A percentile compares a stretch with the other conserved stretches of the same genome.
Conservation (phyloP, 805 yeast genomes). For the Sugiyamaella qingdaonensis region DNA sequence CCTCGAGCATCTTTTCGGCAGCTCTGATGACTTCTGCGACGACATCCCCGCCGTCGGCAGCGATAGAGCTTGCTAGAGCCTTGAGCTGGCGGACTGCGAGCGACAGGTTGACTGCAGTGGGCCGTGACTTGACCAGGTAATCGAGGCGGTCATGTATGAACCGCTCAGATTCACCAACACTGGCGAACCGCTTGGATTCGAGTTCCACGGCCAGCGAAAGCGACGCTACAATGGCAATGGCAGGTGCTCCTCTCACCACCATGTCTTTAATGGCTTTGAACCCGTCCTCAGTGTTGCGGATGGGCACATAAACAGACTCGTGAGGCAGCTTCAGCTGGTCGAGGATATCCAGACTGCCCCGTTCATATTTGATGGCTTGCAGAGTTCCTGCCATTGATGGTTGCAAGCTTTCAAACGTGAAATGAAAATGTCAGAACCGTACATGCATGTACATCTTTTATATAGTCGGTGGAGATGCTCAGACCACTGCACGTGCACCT, state of each 20-base stretch:
- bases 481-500: too few relatives aligned
- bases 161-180: slow-evolving; percentile 17
- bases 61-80: slow-evolving; percentile 26
- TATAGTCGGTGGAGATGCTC: background rate
- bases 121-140: slow-evolving; percentile 71
- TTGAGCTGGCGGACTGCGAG: slow-evolving; percentile 63
- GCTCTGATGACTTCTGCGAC: slow-evolving; percentile 34
- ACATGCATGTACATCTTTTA: background rate
- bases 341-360: slow-evolving; percentile 52
- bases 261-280: slow-evolving; percentile 76
- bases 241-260: slow-evolving; percentile 99
- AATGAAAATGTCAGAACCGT: background rate
- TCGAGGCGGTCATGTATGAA: slow-evolving; percentile 51
- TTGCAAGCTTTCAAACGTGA: background rate
- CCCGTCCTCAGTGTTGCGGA: slow-evolving; percentile 68
- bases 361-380: slow-evolving; percentile 67
- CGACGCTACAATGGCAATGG: slow-evolving; percentile 93
- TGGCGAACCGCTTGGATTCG: slow-evolving; percentile 4
- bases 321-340: slow-evolving; percentile 86
- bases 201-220: slow-evolving; percentile 77
- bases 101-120: slow-evolving; percentile 90
- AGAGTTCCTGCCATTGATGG: slow-evolving; percentile 24
- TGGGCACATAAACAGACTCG: slow-evolving; percentile 60
- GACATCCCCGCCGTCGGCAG: slow-evolving; percentile 28
- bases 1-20: slow-evolving; percentile 54